These are phyloP conservation scores for Rhynchosporium secalis DNA, from an alignment of 2,329 filamentous ascomycete genomes.

Conservation along the genomic window DNA sequence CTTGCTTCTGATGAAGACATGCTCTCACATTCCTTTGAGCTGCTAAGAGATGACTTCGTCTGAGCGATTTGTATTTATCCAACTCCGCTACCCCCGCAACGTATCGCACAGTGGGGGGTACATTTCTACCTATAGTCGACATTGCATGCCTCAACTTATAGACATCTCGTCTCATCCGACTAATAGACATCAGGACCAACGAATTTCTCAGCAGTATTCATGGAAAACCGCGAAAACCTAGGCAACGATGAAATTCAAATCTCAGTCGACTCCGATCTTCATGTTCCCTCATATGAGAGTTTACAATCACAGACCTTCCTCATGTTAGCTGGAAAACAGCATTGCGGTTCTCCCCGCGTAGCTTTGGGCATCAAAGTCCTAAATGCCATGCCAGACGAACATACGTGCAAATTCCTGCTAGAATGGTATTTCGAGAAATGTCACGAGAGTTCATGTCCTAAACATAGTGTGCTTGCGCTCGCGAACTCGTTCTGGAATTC, in stretches of 20 bases:
- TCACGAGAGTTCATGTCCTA: conserved; percentile 26
- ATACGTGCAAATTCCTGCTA: conserved; percentile 34
- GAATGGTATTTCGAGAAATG: conserved; percentile 30
- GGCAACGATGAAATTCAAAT: conserved; percentile 32
- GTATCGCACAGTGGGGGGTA: not conserved
- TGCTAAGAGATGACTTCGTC: not conserved
- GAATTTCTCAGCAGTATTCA: conserved; percentile 38
- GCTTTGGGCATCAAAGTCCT: conserved; percentile 35
- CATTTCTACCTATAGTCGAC: not conserved
- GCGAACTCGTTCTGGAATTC: conserved; percentile 31
- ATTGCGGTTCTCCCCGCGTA: conserved; percentile 31
- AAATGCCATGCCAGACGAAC: conserved; percentile 32
- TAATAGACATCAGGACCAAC: conserved; percentile 33
- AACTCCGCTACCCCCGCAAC: not conserved
- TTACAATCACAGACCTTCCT: conserved; percentile 37
- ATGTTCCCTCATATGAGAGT: conserved; percentile 27
- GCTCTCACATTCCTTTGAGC: conserved; percentile 5
- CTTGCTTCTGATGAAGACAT: not conserved
- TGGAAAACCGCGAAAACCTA: conserved; percentile 35
- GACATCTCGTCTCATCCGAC: not conserved
- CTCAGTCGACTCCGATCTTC: conserved; percentile 31
- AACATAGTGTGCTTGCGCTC: conserved; percentile 22
- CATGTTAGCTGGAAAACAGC: conserved; percentile 31
- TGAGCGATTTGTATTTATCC: conserved; percentile 8
- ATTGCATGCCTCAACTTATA: not conserved